These are phyloP conservation scores for Rhinocladiella mackenziei DNA, from an alignment of 2,329 filamentous ascomycete genomes.

Conservation along the genomic window DNA sequence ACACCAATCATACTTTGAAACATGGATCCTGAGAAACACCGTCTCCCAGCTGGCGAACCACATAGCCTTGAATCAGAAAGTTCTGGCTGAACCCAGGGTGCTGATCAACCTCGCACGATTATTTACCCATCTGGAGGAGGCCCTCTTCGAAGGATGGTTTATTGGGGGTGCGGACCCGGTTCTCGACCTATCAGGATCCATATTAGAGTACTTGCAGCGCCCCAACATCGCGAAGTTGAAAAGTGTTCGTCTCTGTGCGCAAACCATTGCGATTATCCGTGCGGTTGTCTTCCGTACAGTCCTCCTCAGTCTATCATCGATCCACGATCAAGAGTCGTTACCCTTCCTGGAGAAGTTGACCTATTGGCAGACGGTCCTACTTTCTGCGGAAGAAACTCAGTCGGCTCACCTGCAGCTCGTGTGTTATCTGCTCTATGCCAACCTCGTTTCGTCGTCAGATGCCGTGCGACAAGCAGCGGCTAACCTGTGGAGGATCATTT, in stretches of 20 bases:
- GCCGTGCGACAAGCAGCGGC: constrained; percentile 71
- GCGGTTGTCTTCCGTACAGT: constrained; percentile 73
- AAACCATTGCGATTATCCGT: constrained; percentile 72
- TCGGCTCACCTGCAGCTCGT: constrained; percentile 79
- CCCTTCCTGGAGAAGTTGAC: constrained; percentile 77
- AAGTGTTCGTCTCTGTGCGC: constrained; percentile 83
- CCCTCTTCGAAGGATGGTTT: constrained; percentile 95
- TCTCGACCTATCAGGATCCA: constrained; percentile 77
- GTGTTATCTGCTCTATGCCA: constrained; percentile 89
- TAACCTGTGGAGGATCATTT: constrained; percentile 82
- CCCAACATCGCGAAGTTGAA: constrained; percentile 78
- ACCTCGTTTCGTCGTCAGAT: constrained; percentile 67
- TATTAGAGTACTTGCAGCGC: constrained; percentile 84
- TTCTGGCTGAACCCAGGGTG: constrained; percentile 74
- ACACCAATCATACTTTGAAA: constrained; percentile 92
- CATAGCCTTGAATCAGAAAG: constrained; percentile 66
- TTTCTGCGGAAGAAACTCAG: constrained; percentile 72
- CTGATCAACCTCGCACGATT: constrained; percentile 84
- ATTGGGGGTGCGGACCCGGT: constrained; percentile 78
- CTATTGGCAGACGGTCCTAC: constrained; percentile 92
- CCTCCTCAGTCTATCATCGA: constrained; percentile 75
- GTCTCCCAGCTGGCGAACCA: constrained; percentile 66
- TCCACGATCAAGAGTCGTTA: constrained; percentile 67
- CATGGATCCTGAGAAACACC: constrained; percentile 74
- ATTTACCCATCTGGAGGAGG: constrained; percentile 75